Evolutionary conservation across 176 grass and related monocot species (phyloP).

Genomic region (Elymus sibiricus): DNA sequence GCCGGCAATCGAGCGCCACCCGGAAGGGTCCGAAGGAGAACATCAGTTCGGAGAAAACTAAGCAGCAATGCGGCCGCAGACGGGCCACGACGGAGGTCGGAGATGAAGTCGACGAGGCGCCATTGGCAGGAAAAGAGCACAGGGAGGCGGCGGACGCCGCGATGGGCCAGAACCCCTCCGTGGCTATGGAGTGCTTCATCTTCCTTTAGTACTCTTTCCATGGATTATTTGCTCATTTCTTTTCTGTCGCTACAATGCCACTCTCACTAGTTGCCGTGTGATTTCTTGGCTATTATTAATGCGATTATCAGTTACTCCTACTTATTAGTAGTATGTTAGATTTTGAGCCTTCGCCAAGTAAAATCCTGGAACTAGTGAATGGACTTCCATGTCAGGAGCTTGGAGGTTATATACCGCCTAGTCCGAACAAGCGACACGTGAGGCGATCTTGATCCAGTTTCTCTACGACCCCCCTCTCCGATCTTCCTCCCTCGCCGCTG

Average conservation of each 20-base stretch:
- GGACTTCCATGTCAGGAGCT: no score
- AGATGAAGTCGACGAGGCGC: neutral
- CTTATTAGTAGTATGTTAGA: no score
- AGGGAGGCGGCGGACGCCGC: neutral
- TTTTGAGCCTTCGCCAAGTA: no score
- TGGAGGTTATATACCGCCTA: no score
- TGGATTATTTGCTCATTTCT: neutral
- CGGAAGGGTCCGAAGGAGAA: neutral
- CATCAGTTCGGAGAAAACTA: slow-evolving; percentile 9
- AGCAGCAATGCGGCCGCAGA: neutral
- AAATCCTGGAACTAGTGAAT: no score
- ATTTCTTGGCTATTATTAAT: neutral
- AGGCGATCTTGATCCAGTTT: no score
- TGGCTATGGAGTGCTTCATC: slow-evolving; percentile 75
- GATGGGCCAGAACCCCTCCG: slow-evolving; percentile 39
- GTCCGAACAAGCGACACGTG: no score
- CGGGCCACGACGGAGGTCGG: neutral
- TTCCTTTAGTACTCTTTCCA: slow-evolving; percentile 35
- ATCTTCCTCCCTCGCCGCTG: no score
- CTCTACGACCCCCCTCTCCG: no score
- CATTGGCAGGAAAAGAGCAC: neutral
- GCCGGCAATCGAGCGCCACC: neutral
- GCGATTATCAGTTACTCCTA: no score
- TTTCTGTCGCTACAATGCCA: neutral
- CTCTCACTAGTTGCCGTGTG: neutral